These are phyloP conservation scores for Proliferodiscus dingleyae DNA, from an alignment of 2,329 filamentous ascomycete genomes.

Conservation along the genomic window DNA sequence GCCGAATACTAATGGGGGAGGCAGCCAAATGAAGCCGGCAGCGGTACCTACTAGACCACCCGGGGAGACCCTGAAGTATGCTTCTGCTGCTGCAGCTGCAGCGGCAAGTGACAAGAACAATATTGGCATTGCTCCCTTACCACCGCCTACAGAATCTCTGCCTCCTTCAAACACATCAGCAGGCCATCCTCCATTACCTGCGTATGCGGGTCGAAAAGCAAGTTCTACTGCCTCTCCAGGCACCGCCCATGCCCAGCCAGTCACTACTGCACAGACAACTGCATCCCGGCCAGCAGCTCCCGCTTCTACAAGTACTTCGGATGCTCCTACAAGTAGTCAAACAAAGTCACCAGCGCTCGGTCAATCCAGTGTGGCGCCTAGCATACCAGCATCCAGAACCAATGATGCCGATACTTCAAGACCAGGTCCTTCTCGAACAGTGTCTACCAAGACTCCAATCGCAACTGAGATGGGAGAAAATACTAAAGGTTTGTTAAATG, in stretches of 20 bases:
- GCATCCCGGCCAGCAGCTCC: conserved; percentile 35
- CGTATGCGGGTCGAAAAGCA: conserved; percentile 43
- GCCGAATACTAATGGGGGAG: conserved; percentile 55
- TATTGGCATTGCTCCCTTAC: conserved; percentile 88
- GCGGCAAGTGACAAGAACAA: conserved; percentile 87
- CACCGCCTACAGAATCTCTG: conserved; percentile 72
- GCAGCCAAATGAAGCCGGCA: conserved; percentile 83
- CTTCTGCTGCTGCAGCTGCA: conserved; percentile 89
- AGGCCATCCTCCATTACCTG: conserved; percentile 28
- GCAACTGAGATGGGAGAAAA: conserved; percentile 40
- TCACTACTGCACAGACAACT: conserved; percentile 27
- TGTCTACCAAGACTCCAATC: conserved; percentile 30
- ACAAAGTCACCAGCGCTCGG: conserved; percentile 49
- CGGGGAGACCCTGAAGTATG: conserved; percentile 91
- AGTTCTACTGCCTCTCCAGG: conserved; percentile 56
- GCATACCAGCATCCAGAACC: conserved; percentile 41
- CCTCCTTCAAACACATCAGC: conserved; percentile 43
- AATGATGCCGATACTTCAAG: conserved; percentile 37
- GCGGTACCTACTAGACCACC: conserved; percentile 77
- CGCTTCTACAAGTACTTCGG: conserved; percentile 34
- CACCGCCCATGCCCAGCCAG: conserved; percentile 44
- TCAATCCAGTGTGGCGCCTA: conserved; percentile 38
- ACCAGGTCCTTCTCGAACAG: conserved; percentile 21
- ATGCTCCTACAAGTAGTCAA: conserved; percentile 34
- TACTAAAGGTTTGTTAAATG: conserved; percentile 39